phyloP scores from a whole-genome alignment of 148 eudicot genomes.

The Arbutus unedo region DNA sequence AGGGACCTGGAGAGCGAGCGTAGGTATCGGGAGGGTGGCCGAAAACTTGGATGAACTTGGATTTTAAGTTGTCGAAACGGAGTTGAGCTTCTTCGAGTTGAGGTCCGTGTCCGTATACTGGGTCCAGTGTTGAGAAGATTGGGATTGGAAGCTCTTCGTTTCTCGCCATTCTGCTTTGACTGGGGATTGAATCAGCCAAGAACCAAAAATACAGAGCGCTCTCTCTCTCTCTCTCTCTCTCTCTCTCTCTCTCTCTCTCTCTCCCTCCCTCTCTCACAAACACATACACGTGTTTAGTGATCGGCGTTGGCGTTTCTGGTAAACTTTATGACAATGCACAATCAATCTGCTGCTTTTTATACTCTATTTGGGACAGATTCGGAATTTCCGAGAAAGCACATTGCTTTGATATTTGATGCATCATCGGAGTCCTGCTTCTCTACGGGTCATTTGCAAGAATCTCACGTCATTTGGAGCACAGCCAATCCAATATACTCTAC shows the following conservation, averaged over 20 bases:
- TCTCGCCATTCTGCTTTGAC: slow-evolving; percentile 2
- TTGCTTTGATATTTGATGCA: no score
- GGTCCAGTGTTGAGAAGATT: neutral
- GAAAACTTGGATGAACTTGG: slow-evolving; percentile 58
- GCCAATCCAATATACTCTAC: no score
- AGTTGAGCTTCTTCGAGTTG: slow-evolving; percentile 72
- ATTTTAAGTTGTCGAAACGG: slow-evolving; percentile 56
- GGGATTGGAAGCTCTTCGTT: slow-evolving; percentile 4
- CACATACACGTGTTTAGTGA: neutral
- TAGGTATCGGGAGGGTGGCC: slow-evolving; percentile 58
- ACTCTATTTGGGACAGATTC: no score
- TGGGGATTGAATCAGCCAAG: neutral
- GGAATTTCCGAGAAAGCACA: no score
- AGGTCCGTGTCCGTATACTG: slow-evolving; percentile 65
- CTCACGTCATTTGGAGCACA: no score
- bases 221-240: neutral
- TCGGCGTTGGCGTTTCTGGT: slow-evolving; percentile 3
- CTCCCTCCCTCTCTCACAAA: neutral
- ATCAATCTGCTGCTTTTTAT: no score
- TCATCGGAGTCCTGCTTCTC: no score
- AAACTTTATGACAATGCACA: no score
- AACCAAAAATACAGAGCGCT: neutral
- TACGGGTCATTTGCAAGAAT: no score
- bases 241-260: neutral
- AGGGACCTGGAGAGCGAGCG: slow-evolving; percentile 85